Percentiles rank a stretch among this genome's conserved stretches.
These are phyloP conservation scores for Coemansia sp. DNA, from an alignment of 192 early-diverging fungal genomes.

Conservation along the genomic window DNA sequence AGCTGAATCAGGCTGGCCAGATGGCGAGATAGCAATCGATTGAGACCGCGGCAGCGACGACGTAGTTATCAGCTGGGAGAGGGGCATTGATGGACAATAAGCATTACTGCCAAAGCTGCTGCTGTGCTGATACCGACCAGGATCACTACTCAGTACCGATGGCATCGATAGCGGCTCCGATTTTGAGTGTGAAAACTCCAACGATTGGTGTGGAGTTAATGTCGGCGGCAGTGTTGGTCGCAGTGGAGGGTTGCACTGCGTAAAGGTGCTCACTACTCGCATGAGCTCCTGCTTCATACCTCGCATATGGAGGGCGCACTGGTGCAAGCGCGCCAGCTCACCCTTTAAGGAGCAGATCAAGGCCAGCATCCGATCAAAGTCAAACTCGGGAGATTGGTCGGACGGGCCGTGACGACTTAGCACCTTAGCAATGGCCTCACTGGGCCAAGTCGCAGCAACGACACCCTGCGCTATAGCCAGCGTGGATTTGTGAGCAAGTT, in stretches of 20 bases:
- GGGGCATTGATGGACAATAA: too few relatives aligned
- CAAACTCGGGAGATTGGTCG: not conserved
- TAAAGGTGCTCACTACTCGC: not conserved
- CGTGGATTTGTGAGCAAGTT: not conserved
- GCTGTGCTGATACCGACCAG: not conserved
- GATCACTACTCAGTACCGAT: not conserved
- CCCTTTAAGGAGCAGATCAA: not conserved
- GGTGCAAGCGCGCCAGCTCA: constrained; percentile 5
- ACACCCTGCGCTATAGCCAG: not conserved
- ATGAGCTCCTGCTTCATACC: not conserved
- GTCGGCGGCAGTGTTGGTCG: not conserved
- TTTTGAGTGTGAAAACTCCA: not conserved
- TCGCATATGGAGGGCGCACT: constrained; percentile 5
- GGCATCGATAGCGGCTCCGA: not conserved
- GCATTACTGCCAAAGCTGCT: not conserved
- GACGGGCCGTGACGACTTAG: not conserved
- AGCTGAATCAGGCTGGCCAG: not conserved
- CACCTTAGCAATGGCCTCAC: not conserved
- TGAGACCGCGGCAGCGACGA: not conserved
- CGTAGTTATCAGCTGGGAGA: not conserved
- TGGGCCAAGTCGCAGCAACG: not conserved
- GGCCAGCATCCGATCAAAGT: not conserved
- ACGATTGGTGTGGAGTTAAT: not conserved
- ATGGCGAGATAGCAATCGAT: not conserved
- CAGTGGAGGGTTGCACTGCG: not conserved